These are phyloP conservation scores for Kodamaea jinghongensis DNA, from an alignment of 805 yeast species.

Conservation along the genomic window DNA sequence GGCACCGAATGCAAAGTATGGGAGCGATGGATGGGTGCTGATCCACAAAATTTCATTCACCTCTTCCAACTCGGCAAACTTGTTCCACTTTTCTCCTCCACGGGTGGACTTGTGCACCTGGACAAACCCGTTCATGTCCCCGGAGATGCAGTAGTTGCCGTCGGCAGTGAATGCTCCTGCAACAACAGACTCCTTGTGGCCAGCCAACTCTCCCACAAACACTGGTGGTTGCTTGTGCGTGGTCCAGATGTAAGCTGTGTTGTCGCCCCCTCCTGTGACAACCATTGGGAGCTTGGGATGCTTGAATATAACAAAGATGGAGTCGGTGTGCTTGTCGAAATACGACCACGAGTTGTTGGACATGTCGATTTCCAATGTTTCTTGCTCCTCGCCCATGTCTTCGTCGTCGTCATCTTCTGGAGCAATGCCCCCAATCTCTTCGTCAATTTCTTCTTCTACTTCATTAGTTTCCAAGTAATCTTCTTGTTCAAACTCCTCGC, in stretches of 20 bases:
- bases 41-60: slow-evolving; percentile 91
- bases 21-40: slow-evolving; percentile 70
- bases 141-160: slow-evolving; percentile 80
- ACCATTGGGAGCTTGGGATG: slow-evolving; percentile 87
- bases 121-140: slow-evolving; percentile 91
- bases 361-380: slow-evolving; percentile 75
- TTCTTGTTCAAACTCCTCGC: slow-evolving; percentile 17
- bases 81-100: slow-evolving; percentile 82
- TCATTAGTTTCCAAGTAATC: slow-evolving; percentile 28
- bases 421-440: slow-evolving; percentile 25
- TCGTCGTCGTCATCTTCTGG: slow-evolving; percentile 38
- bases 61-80: slow-evolving; percentile 70
- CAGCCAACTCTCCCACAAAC: slow-evolving; percentile 69
- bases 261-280: slow-evolving; percentile 95
- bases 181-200: slow-evolving; percentile 86
- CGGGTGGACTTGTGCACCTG: slow-evolving; percentile 67
- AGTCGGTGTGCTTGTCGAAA: slow-evolving; percentile 87
- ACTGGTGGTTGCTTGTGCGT: slow-evolving; percentile 83
- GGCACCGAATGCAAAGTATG: slow-evolving; percentile 88
- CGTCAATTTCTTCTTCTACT: slow-evolving; percentile 33
- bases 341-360: slow-evolving; percentile 85
- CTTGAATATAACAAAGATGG: slow-evolving; percentile 74
- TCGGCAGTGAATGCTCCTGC: slow-evolving; percentile 80
- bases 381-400: slow-evolving; percentile 42
- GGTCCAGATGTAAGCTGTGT: slow-evolving; percentile 87